phyloP scores from a whole-genome alignment of 345 rosid genomes.

The Diplotaxis tenuifolia region DNA sequence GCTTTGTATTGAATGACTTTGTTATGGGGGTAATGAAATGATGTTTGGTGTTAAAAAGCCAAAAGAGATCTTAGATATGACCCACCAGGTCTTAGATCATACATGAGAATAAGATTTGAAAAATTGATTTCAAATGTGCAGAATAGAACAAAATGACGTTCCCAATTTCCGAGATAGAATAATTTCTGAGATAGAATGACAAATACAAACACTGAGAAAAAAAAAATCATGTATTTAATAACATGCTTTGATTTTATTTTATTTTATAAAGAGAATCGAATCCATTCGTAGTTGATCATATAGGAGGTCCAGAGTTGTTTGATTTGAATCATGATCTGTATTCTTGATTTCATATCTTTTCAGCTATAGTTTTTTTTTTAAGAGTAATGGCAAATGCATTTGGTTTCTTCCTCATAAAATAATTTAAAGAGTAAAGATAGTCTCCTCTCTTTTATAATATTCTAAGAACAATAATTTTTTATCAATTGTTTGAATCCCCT shows the following conservation, averaged over 20 bases:
- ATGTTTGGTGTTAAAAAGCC: not conserved
- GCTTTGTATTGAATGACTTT: not conserved
- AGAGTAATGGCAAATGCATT: not conserved
- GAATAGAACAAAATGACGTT: not conserved
- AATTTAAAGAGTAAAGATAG: not conserved
- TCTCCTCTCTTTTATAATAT: too few relatives aligned
- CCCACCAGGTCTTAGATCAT: not conserved
- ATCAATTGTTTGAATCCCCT: too few relatives aligned
- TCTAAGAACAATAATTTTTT: too few relatives aligned
- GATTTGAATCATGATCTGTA: constrained; percentile 27
- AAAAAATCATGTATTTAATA: not conserved
- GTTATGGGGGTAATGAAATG: not conserved
- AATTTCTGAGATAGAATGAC: constrained; percentile 1
- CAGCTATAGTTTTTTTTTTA: not conserved
- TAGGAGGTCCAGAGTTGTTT: constrained; percentile 15
- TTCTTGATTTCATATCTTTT: constrained; percentile 13
- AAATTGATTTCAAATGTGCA: not conserved
- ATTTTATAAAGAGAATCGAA: constrained; percentile 2
- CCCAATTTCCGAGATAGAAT: not conserved
- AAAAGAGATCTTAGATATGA: not conserved
- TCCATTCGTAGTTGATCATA: not conserved
- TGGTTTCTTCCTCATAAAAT: not conserved
- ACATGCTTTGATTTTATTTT: not conserved
- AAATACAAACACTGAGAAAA: not conserved
- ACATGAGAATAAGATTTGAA: not conserved